A percentile compares a stretch with the other conserved stretches of the same genome.
phyloP scores from a whole-genome alignment of 371 early-diverging fungal species.

The Rhizopus microsporus region DNA sequence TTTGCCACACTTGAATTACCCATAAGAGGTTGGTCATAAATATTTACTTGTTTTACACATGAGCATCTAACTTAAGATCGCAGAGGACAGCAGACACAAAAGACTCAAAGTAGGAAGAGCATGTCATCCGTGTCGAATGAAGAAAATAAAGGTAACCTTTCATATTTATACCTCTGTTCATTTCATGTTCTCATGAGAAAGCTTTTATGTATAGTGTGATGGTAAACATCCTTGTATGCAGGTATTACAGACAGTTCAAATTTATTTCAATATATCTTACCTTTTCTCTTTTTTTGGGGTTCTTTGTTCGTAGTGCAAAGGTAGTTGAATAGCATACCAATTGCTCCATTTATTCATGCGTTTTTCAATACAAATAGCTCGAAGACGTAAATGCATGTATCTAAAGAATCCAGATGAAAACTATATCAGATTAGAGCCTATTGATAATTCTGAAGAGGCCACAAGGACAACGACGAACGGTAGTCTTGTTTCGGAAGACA shows the following conservation, averaged over 20 bases:
- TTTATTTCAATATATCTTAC: slow-evolving; percentile 2
- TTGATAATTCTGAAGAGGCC: slow-evolving; percentile 14
- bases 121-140: slow-evolving; percentile 52
- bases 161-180: background rate
- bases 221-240: slow-evolving; percentile 59
- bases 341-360: background rate
- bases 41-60: background rate
- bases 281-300: slow-evolving; percentile 3
- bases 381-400: slow-evolving; percentile 49
- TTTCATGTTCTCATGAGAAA: background rate
- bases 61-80: background rate
- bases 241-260: slow-evolving; percentile 26
- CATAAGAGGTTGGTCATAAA: slow-evolving; percentile 32
- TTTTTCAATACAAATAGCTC: slow-evolving; percentile 24
- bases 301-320: slow-evolving; percentile 45
- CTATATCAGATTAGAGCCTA: slow-evolving; percentile 46
- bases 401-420: slow-evolving; percentile 51
- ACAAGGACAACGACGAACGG: slow-evolving; percentile 2
- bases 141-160: slow-evolving; percentile 48
- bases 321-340: slow-evolving; percentile 16
- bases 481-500: slow-evolving; percentile 8
- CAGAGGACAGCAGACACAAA: slow-evolving; percentile 52
- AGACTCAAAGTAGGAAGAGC: slow-evolving; percentile 50
- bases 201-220: slow-evolving; percentile 37
- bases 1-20: slow-evolving; percentile 51